Evolutionary conservation across 2,329 filamentous ascomycete genomes (phyloP), one percentile per base, ranked within the genome.

Genomic region (Fusarium continuum): DNA sequence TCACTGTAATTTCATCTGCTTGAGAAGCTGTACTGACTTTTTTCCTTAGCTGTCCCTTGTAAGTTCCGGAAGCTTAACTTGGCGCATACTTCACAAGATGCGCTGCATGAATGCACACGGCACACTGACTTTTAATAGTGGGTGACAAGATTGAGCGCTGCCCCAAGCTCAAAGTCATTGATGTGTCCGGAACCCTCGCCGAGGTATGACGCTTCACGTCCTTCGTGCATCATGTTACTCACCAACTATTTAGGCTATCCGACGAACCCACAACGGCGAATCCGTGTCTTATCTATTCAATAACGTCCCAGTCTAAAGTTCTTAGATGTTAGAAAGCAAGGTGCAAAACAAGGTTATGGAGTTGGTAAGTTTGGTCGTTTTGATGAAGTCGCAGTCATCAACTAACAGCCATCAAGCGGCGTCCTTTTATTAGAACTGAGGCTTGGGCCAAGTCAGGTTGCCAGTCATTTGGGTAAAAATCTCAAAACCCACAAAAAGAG

Each of bases 171-270:
- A 89, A 93, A 77, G 93, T 93, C 53, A 96, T 97, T 75, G 93
- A 97, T 77, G 92, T 97, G 70, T 92, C 90, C 71, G 90, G 91
- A 35, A 97, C 93, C 29, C 80, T 91, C 55, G 88, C 87, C n/a
- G 88, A 84, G 76, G 79, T 80, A 72, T 39, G 75, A 34, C 34
- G 6, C 17, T 16, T 29, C 7, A 10, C 29, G 17, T 20, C 13
- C 23, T 8, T 5, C 8, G 14, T 10, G 11, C 22, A 35, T 10
- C 31, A 41, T 28, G 36, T 43, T 36, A 38, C 51, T 70, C 22
- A 68, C 50, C 5, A 26, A 23, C 8, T 6, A 34, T n/a, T n/a
- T 26, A 89, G 77, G 88, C 88, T 11, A 90, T 89, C 67, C 81
- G 87, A 50, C 79, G 88, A 71, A 91, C 88, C 17, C 88, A 89